Conservation (phyloP, 2,329 filamentous ascomycete genomes). For the Leptographium flavum region DNA sequence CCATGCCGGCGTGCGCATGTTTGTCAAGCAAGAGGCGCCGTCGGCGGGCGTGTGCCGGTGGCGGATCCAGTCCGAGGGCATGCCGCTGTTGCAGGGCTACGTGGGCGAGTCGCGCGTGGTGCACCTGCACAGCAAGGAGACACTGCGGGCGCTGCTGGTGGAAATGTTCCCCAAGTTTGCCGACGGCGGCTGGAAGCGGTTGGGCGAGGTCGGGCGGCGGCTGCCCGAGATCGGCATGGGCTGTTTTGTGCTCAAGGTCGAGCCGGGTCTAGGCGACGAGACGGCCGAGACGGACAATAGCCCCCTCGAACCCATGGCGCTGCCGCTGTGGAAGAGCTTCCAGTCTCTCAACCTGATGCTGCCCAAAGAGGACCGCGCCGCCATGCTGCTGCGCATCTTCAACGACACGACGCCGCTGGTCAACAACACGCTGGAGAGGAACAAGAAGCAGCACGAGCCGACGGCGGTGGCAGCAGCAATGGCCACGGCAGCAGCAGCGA, state of each 20-base stretch:
- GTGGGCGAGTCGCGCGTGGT: slow-evolving; percentile 68
- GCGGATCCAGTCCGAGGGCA: slow-evolving; percentile 90
- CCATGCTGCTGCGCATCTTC: slow-evolving; percentile 82
- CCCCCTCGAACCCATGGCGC: slow-evolving; percentile 58
- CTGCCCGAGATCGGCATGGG: slow-evolving; percentile 73
- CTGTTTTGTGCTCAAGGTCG: slow-evolving; percentile 78
- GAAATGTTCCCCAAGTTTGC: slow-evolving; percentile 94
- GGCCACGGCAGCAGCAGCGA: background rate
- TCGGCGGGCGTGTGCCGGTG: slow-evolving; percentile 76
- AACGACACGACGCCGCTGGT: slow-evolving; percentile 78
- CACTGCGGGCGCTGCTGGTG: slow-evolving; percentile 66
- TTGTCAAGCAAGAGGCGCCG: slow-evolving; percentile 92
- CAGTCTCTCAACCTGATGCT: slow-evolving; percentile 93
- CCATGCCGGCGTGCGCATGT: slow-evolving; percentile 96
- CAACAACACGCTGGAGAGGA: slow-evolving; percentile 44
- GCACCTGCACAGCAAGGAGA: slow-evolving; percentile 60
- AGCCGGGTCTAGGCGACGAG: slow-evolving; percentile 30
- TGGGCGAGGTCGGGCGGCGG: slow-evolving; percentile 78
- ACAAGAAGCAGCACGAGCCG: slow-evolving; percentile 20
- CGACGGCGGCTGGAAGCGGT: slow-evolving; percentile 55
- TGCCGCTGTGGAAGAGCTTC: slow-evolving; percentile 89
- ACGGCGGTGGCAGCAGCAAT: background rate
- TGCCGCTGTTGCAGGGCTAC: slow-evolving; percentile 83
- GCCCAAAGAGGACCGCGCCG: slow-evolving; percentile 87
- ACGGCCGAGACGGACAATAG: background rate